Conservation (phyloP, 139 green algal species). For the Chara braunii region DNA sequence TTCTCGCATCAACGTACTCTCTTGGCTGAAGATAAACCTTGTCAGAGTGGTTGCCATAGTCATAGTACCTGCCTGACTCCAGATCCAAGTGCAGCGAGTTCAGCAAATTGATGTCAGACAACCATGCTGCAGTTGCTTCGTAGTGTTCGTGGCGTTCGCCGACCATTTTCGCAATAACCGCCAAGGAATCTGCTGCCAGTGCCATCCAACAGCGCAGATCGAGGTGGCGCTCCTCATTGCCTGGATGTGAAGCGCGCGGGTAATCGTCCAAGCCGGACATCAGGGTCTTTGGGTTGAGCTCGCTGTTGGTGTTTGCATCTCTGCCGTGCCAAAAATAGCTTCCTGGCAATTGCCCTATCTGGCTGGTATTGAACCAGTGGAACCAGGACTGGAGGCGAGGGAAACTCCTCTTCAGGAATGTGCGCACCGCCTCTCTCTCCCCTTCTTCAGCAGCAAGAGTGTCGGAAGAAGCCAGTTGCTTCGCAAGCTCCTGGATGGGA, state of each 20-base stretch:
- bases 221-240: conserved; percentile 71
- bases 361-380: conserved; percentile 74
- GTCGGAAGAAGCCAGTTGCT: too few relatives aligned
- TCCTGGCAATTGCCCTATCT: conserved; percentile 42
- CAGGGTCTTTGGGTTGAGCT: conserved; percentile 85
- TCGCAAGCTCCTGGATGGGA: conserved; percentile 55
- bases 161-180: conserved; percentile 20
- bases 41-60: conserved; percentile 88
- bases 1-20: too few relatives aligned
- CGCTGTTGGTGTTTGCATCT: conserved; percentile 38
- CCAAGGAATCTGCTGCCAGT: conserved; percentile 50
- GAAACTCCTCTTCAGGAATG: conserved; percentile 30
- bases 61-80: conserved; percentile 50
- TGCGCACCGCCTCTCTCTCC: conserved; percentile 14
- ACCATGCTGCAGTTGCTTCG: conserved; percentile 5
- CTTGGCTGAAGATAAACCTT: too few relatives aligned
- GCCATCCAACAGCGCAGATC: conserved; percentile 91
- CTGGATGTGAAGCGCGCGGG: conserved; percentile 79
- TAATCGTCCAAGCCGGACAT: conserved; percentile 81
- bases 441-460: too few relatives aligned
- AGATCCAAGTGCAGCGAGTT: conserved; percentile 63
- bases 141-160: conserved; percentile 5
- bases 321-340: conserved; percentile 62
- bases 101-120: conserved; percentile 12
- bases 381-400: conserved; percentile 73